phyloP scores from a whole-genome alignment of 2,329 filamentous ascomycete species.

The Pseudogymnoascus sp. region DNA sequence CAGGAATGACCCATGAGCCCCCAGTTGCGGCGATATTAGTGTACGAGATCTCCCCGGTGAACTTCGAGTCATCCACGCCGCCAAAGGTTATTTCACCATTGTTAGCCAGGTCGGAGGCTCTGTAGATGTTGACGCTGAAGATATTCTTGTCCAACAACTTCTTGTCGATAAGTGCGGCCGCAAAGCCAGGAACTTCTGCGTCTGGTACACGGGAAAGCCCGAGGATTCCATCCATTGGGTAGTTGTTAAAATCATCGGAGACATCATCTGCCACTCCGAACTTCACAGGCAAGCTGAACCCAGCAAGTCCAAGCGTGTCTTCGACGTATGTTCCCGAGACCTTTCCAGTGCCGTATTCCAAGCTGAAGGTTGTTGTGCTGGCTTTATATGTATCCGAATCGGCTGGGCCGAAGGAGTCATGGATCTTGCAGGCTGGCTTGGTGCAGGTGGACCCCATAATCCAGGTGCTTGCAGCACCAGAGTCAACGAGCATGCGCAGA shows the following conservation, averaged over 20 bases:
- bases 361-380: conserved; percentile 48
- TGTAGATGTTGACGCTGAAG: conserved; percentile 64
- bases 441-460: conserved; percentile 68
- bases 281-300: conserved; percentile 53
- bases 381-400: conserved; percentile 59
- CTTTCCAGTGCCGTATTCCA: conserved; percentile 68
- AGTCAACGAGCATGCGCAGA: conserved; percentile 58
- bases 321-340: conserved; percentile 60
- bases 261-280: conserved; percentile 69
- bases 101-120: conserved; percentile 56
- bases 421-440: conserved; percentile 57
- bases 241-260: conserved; percentile 66
- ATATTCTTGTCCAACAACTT: conserved; percentile 56
- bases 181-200: conserved; percentile 56
- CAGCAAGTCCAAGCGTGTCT: conserved; percentile 62
- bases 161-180: conserved; percentile 53
- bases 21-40: conserved; percentile 44
- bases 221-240: conserved; percentile 82
- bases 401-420: conserved; percentile 60
- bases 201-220: conserved; percentile 57
- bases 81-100: conserved; percentile 76
- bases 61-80: conserved; percentile 58
- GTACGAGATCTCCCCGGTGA: conserved; percentile 62
- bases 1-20: conserved; percentile 64
- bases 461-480: conserved; percentile 70